Conservation (phyloP, 139 green algal genomes). For the Chlorella sp. region DNA sequence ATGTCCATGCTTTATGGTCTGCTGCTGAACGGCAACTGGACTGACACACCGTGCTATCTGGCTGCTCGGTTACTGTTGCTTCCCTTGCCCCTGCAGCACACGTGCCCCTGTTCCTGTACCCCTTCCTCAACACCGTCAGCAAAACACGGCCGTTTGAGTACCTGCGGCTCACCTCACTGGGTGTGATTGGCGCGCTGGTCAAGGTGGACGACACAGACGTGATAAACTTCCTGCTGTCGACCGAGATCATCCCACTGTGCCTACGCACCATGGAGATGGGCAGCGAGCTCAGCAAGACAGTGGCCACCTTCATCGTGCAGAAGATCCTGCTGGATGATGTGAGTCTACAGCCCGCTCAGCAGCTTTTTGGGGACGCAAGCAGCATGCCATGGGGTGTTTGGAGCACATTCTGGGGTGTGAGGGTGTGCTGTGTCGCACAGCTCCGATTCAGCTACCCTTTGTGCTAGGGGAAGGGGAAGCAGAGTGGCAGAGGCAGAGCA, state of each 20-base stretch:
- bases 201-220: constrained; percentile 99
- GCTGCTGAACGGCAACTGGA: neutral
- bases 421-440: no score
- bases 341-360: constrained; percentile 1
- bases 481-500: no score
- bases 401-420: neutral
- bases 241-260: constrained; percentile 98
- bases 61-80: neutral
- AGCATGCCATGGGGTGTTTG: neutral
- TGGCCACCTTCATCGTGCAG: constrained; percentile 99
- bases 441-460: neutral
- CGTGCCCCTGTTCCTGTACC: constrained; percentile 98
- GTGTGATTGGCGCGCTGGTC: constrained; percentile 96
- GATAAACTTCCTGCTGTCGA: constrained; percentile 99
- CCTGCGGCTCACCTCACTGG: constrained; percentile 90
- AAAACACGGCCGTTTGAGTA: constrained; percentile 99
- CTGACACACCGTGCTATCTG: no score
- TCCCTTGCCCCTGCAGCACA: constrained; percentile 64
- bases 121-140: constrained; percentile 96
- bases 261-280: constrained; percentile 99
- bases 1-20: no score
- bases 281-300: constrained; percentile 97
- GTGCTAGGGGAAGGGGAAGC: neutral
- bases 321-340: constrained; percentile 97
- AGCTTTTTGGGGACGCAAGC: neutral